These are phyloP conservation scores for Lasiosphaeria miniovina DNA, from an alignment of 495 filamentous ascomycete genomes.

Conservation along the genomic window DNA sequence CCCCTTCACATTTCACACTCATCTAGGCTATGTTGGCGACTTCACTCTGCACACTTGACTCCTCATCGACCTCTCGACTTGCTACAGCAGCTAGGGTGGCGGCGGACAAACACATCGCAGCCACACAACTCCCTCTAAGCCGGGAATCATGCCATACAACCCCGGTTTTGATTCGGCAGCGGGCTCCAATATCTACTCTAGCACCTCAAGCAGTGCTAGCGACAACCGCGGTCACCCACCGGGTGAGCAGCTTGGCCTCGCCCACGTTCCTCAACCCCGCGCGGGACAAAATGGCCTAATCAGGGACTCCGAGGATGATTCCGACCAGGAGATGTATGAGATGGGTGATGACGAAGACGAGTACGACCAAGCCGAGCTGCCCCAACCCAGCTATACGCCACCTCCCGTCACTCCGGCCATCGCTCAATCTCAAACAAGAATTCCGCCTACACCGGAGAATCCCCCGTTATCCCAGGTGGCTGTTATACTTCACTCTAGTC, in stretches of 20 bases:
- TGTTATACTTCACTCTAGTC: conserved; percentile 15
- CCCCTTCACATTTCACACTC: too few species aligned
- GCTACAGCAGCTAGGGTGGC: too few species aligned
- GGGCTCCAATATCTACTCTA: not conserved
- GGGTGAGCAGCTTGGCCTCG: not conserved
- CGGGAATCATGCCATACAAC: not conserved
- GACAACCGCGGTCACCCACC: not conserved
- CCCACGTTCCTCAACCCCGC: not conserved
- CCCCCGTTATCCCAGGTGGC: not conserved
- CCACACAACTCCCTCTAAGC: too few species aligned
- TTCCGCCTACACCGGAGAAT: not conserved
- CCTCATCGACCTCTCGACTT: too few species aligned
- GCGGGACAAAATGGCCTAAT: not conserved
- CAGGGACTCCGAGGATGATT: not conserved
- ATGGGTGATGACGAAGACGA: not conserved
- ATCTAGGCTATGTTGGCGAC: too few species aligned
- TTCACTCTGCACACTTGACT: too few species aligned
- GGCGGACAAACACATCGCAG: too few species aligned
- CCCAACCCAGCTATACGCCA: not conserved
- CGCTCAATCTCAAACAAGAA: not conserved
- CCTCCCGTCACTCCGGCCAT: not conserved
- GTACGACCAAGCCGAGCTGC: not conserved
- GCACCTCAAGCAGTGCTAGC: not conserved
- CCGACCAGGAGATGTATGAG: not conserved
- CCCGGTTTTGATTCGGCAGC: not conserved